Evolutionary conservation across 345 rosid species (phyloP).

Genomic region (Syzygium aqueum): DNA sequence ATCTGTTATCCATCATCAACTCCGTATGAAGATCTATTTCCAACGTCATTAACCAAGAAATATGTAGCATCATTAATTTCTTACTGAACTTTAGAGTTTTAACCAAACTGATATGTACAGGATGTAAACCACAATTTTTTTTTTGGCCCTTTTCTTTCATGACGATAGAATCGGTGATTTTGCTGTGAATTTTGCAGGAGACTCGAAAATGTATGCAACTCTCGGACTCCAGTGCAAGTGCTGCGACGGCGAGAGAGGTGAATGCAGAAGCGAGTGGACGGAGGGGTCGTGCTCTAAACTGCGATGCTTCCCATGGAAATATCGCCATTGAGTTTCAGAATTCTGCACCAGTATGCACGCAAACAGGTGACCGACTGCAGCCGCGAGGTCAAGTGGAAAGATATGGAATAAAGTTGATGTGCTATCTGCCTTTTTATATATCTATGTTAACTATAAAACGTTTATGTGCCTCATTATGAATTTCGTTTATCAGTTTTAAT

Average conservation of each 20-base stretch:
- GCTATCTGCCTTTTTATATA: background rate
- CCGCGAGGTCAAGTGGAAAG: background rate
- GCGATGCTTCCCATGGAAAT: slow-evolving; percentile 38
- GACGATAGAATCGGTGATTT: background rate
- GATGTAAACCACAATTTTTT: background rate
- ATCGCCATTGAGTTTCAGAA: background rate
- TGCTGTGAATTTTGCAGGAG: slow-evolving; percentile 3
- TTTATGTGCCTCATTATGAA: background rate
- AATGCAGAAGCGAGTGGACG: slow-evolving; percentile 24
- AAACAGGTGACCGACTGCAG: background rate
- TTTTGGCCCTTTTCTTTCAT: background rate
- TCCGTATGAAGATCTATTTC: background rate
- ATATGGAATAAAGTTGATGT: background rate
- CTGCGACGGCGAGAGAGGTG: slow-evolving; percentile 31
- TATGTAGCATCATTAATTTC: background rate
- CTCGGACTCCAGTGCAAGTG: slow-evolving; percentile 39
- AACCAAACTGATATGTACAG: background rate
- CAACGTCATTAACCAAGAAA: background rate
- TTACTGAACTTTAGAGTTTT: background rate
- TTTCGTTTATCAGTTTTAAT: background rate
- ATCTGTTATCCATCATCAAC: background rate
- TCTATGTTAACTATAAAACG: background rate
- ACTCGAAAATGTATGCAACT: slow-evolving; percentile 10
- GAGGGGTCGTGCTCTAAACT: slow-evolving; percentile 25
- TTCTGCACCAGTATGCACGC: background rate